Percentiles rank a stretch among this genome's conserved stretches.
These are phyloP conservation scores for Tricladium varicosporioides DNA, from an alignment of 2,329 filamentous ascomycete species.

Conservation along the genomic window DNA sequence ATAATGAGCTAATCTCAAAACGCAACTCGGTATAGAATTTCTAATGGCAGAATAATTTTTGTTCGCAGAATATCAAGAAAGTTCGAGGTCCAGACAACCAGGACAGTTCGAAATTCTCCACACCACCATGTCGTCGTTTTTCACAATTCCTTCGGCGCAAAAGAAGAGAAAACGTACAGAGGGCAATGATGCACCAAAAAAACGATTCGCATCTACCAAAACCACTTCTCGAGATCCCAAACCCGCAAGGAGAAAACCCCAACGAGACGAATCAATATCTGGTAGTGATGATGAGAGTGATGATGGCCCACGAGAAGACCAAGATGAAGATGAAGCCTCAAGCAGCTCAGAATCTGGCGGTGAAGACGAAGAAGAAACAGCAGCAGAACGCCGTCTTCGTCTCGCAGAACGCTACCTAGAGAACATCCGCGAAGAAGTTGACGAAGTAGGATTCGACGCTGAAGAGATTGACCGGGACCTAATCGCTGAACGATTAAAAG, in stretches of 20 bases:
- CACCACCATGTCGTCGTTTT: slow-evolving; percentile 83
- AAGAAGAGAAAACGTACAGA: slow-evolving; percentile 81
- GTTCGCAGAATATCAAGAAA: background rate
- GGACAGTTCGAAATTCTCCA: background rate
- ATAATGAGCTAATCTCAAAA: background rate
- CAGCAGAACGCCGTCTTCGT: slow-evolving; percentile 79
- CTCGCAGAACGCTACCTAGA: slow-evolving; percentile 92
- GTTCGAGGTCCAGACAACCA: no score
- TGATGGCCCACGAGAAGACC: slow-evolving; percentile 50
- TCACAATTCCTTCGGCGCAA: slow-evolving; percentile 81
- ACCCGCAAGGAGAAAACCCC: slow-evolving; percentile 40
- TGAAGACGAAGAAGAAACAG: slow-evolving; percentile 72
- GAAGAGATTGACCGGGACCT: slow-evolving; percentile 90
- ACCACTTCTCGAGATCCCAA: slow-evolving; percentile 34
- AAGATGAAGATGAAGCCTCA: slow-evolving; percentile 53
- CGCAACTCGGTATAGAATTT: background rate
- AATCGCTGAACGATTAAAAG: slow-evolving; percentile 84
- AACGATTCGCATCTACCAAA: slow-evolving; percentile 46
- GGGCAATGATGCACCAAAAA: slow-evolving; percentile 56
- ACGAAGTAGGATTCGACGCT: slow-evolving; percentile 87
- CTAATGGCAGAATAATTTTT: slow-evolving; percentile 13
- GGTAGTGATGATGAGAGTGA: slow-evolving; percentile 76
- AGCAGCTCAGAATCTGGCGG: slow-evolving; percentile 56
- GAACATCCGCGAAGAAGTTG: slow-evolving; percentile 80
- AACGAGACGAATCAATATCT: slow-evolving; percentile 70